Percentiles rank a stretch among this genome's conserved stretches.
Conservation (phyloP, 495 filamentous ascomycete species). For the Penicillium fimorum region DNA sequence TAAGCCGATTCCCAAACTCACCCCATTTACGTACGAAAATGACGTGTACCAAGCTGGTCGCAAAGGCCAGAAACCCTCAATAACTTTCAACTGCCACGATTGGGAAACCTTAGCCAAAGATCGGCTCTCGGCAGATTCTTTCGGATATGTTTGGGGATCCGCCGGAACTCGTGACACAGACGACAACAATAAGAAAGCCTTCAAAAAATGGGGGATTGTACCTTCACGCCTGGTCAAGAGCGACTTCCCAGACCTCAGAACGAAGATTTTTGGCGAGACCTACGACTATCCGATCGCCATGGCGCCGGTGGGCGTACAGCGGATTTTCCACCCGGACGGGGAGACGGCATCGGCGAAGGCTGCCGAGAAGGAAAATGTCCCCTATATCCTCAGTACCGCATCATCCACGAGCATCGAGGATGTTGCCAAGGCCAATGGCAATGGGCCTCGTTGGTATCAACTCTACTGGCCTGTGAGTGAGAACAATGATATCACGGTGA, state of each 20-base stretch:
- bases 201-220: conserved; percentile 39
- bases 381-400: conserved; percentile 55
- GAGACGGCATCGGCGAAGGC: conserved; percentile 45
- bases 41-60: conserved; percentile 36
- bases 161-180: conserved; percentile 39
- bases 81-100: conserved; percentile 34
- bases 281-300: conserved; percentile 44
- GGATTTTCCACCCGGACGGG: conserved; percentile 48
- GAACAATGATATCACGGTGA: conserved; percentile 51
- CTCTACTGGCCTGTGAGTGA: conserved; percentile 57
- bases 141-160: conserved; percentile 37
- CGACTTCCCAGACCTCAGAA: conserved; percentile 15
- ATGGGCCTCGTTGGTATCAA: conserved; percentile 53
- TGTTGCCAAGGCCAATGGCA: conserved; percentile 39
- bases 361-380: conserved; percentile 41
- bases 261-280: conserved; percentile 24
- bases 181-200: conserved; percentile 39
- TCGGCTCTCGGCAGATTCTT: conserved; percentile 32
- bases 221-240: conserved; percentile 31
- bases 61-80: conserved; percentile 27
- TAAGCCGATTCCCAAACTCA: neutral
- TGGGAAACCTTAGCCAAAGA: conserved; percentile 35
- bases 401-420: conserved; percentile 41
- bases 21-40: conserved; percentile 22
- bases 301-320: conserved; percentile 54